Percentiles rank a stretch among this genome's conserved stretches.
Conservation (phyloP, 805 yeast species). For the Candida maris region DNA sequence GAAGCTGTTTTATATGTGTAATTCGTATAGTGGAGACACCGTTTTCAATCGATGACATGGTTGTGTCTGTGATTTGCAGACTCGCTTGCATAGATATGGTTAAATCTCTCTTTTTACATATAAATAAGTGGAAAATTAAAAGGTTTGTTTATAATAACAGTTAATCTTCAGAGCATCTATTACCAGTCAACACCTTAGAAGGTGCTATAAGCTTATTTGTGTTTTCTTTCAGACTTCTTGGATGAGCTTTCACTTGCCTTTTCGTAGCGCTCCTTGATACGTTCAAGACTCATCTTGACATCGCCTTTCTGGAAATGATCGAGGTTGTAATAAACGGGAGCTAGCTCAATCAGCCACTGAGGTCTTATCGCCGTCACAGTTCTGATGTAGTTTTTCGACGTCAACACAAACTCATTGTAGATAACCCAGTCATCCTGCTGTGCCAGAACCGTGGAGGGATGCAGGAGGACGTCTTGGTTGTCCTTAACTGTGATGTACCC, state of each 20-base stretch:
- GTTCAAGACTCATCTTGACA: slow-evolving; percentile 63
- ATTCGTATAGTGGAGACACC: too few relatives aligned
- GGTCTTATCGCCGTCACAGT: slow-evolving; percentile 90
- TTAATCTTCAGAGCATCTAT: too few relatives aligned
- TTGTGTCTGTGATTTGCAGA: too few relatives aligned
- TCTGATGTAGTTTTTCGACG: slow-evolving; percentile 89
- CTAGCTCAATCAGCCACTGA: slow-evolving; percentile 85
- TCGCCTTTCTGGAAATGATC: slow-evolving; percentile 66
- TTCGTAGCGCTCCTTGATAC: slow-evolving; percentile 42
- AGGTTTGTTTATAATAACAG: too few relatives aligned
- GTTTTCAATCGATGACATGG: too few relatives aligned
- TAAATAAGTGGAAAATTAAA: too few relatives aligned
- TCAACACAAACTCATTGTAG: slow-evolving; percentile 92
- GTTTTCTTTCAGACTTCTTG: slow-evolving; percentile 6
- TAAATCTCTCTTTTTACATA: background rate
- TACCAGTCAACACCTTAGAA: too few relatives aligned
- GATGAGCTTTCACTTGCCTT: slow-evolving; percentile 3
- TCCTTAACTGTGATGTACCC: slow-evolving; percentile 93
- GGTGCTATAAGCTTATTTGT: too few relatives aligned
- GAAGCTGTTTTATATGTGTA: too few relatives aligned
- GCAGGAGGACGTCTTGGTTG: slow-evolving; percentile 91
- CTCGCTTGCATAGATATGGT: too few relatives aligned
- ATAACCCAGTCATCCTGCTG: slow-evolving; percentile 90
- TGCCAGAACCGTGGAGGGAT: slow-evolving; percentile 89
- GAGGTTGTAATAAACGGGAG: slow-evolving; percentile 67